phyloP scores from a whole-genome alignment of 2,329 filamentous ascomycete species.

The Fusarium protoensiforme region DNA sequence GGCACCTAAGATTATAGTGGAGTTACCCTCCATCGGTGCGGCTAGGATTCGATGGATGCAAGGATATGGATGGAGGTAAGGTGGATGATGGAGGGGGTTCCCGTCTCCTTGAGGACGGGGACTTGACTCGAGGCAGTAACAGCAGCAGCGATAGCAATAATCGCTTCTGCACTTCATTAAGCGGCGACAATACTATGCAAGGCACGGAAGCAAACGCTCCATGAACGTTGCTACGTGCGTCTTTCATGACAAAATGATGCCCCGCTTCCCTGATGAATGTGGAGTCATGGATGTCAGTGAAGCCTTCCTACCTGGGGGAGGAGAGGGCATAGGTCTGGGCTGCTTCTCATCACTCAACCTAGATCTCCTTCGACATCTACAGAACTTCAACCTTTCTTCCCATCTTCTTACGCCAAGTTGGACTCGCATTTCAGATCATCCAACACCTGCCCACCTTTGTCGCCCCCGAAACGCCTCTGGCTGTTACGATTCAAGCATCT shows the following conservation, averaged over 20 bases:
- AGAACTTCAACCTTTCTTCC: not conserved
- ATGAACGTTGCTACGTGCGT: not conserved
- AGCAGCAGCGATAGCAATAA: not conserved
- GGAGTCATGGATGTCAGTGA: slow-evolving; percentile 5
- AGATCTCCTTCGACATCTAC: not conserved
- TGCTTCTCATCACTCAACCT: not conserved
- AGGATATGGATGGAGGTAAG: not conserved
- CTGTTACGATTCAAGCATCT: slow-evolving; percentile 21
- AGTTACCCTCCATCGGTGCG: not conserved
- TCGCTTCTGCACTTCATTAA: not conserved
- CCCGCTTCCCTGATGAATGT: slow-evolving; percentile 1
- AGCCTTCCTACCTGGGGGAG: not conserved
- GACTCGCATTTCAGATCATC: not conserved
- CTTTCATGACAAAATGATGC: not conserved
- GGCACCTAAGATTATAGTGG: slow-evolving; percentile 27
- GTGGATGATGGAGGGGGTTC: not conserved
- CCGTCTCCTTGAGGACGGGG: not conserved
- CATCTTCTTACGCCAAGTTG: not conserved
- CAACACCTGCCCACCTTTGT: not conserved
- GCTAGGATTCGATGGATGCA: slow-evolving; percentile 3
- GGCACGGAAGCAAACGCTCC: not conserved
- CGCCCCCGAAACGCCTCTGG: not conserved
- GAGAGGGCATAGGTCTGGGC: not conserved
- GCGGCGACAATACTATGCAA: not conserved
- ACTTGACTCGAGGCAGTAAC: not conserved